phyloP scores from a whole-genome alignment of 805 yeast species.

The Nematodospora valgi region DNA sequence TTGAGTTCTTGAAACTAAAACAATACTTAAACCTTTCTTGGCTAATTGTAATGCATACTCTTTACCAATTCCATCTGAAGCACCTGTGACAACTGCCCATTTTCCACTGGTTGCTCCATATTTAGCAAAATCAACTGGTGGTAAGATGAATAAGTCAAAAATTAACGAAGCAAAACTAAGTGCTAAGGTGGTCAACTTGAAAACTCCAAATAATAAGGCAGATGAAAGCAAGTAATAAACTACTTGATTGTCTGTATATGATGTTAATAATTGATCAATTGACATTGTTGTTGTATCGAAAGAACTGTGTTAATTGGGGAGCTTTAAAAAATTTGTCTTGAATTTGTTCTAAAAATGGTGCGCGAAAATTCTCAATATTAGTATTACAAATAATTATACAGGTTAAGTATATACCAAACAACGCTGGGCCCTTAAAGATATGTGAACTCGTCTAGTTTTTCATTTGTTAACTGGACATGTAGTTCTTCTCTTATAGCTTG shows the following conservation, averaged over 20 bases:
- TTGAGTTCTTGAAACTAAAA: conserved; percentile 80
- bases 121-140: conserved; percentile 54
- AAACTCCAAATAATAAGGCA: conserved; percentile 58
- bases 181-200: conserved; percentile 49
- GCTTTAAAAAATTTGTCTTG: no score
- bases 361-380: no score
- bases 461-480: conserved; percentile 37
- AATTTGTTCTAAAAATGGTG: neutral
- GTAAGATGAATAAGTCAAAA: conserved; percentile 61
- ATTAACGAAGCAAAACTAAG: conserved; percentile 53
- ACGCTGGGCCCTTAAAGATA: conserved; percentile 24
- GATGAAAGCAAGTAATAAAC: conserved; percentile 17
- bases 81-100: conserved; percentile 98
- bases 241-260: conserved; percentile 11
- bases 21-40: conserved; percentile 73
- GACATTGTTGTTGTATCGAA: no score
- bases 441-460: conserved; percentile 49
- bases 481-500: conserved; percentile 31
- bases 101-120: conserved; percentile 72
- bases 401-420: neutral
- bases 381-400: conserved; percentile 1
- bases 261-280: conserved; percentile 11
- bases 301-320: no score
- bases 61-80: conserved; percentile 96
- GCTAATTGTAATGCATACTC: conserved; percentile 89